These are phyloP conservation scores for Saxispiralis lemnorum DNA, from an alignment of 495 filamentous ascomycete genomes.

Conservation along the genomic window DNA sequence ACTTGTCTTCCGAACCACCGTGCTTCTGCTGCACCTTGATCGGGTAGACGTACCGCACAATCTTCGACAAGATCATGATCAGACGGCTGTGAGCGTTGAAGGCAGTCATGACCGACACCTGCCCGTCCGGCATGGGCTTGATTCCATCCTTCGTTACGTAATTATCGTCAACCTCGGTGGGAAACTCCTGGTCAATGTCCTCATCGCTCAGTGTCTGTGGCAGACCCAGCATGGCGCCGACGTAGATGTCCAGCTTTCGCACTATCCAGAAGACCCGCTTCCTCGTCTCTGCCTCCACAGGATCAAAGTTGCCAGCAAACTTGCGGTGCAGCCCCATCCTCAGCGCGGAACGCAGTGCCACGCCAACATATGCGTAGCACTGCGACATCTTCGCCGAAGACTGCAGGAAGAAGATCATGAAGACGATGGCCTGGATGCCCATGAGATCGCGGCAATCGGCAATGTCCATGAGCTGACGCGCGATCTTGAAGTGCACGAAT, in stretches of 20 bases:
- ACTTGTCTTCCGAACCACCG: constrained; percentile 26
- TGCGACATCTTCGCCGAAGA: constrained; percentile 78
- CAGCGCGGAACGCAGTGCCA: constrained; percentile 68
- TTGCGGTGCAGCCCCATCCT: constrained; percentile 79
- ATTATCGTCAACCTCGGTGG: constrained; percentile 74
- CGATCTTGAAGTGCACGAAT: constrained; percentile 71
- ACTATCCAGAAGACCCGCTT: constrained; percentile 81
- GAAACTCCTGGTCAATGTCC: constrained; percentile 81
- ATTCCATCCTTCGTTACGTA: constrained; percentile 70
- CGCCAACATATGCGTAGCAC: constrained; percentile 84
- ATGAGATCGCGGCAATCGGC: constrained; percentile 78
- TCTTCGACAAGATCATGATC: constrained; percentile 62
- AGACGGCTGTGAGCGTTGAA: constrained; percentile 72
- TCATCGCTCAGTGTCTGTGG: constrained; percentile 71
- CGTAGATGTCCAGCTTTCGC: constrained; percentile 86
- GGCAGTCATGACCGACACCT: constrained; percentile 57
- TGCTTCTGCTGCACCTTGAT: constrained; percentile 47
- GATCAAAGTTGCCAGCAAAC: constrained; percentile 55
- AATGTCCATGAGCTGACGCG: constrained; percentile 68
- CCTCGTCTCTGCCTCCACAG: constrained; percentile 67
- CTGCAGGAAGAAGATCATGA: constrained; percentile 87
- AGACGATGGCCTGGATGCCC: constrained; percentile 71
- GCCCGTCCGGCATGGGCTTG: constrained; percentile 52
- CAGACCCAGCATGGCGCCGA: constrained; percentile 73
- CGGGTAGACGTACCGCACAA: constrained; percentile 80